Evolutionary conservation across 768 basidiomycete genomes (phyloP).

Genomic region (Lactifluus rugatus): DNA sequence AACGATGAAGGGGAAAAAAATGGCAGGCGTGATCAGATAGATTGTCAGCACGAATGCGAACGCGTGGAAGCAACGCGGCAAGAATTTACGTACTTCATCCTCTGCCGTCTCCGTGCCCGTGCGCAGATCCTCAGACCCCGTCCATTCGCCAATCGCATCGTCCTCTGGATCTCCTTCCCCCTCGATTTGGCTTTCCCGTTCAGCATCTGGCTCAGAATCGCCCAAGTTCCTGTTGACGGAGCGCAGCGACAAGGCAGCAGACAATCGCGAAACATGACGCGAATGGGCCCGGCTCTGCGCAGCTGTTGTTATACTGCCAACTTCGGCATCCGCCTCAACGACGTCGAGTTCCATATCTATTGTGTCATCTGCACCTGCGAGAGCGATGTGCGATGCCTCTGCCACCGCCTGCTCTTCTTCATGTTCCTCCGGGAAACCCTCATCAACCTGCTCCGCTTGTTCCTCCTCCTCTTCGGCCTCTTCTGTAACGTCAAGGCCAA

Average conservation of each 20-base stretch:
- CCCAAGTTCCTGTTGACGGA: conserved; percentile 42
- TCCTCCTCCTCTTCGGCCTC: conserved; percentile 45
- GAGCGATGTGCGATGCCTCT: conserved; percentile 13
- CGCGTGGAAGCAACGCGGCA: conserved; percentile 16
- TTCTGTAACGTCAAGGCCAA: conserved; percentile 71
- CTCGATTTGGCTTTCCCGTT: conserved; percentile 28
- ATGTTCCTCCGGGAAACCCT: conserved; percentile 23
- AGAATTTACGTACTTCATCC: conserved; percentile 46
- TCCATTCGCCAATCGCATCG: conserved; percentile 64
- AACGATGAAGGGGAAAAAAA: not conserved
- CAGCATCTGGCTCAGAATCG: conserved; percentile 19
- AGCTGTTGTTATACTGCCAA: conserved; percentile 38
- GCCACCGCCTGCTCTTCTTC: conserved; percentile 12
- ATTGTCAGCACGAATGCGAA: not conserved
- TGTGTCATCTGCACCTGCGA: conserved; percentile 12
- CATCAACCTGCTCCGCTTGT: not conserved
- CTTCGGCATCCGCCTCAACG: conserved; percentile 29
- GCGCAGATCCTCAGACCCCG: conserved; percentile 67
- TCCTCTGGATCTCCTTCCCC: conserved; percentile 21
- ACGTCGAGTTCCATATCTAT: conserved; percentile 22
- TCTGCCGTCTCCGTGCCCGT: conserved; percentile 43
- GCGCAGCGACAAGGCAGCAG: conserved; percentile 55
- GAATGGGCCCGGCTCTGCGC: conserved; percentile 50
- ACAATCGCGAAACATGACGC: conserved; percentile 56
- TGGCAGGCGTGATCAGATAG: conserved; percentile 1